These are phyloP conservation scores for Ogataea populi-albae DNA, from an alignment of 805 yeast genomes.

Conservation along the genomic window DNA sequence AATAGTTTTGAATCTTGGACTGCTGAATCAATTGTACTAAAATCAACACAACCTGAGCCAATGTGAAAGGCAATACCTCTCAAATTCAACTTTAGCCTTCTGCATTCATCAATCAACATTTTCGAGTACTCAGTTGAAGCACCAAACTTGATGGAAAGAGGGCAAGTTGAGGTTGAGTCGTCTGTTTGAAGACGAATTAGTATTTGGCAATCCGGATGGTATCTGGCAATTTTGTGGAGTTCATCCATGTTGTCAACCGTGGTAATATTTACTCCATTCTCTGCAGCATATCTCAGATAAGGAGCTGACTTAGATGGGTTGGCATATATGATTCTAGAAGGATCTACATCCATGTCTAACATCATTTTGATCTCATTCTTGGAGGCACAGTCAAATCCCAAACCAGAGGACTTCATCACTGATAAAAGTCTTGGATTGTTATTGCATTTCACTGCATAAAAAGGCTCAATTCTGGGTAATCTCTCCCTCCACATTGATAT, in stretches of 20 bases:
- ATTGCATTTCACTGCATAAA: constrained; percentile 94
- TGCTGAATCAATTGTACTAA: constrained; percentile 63
- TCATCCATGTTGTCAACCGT: constrained; percentile 91
- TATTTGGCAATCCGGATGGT: constrained; percentile 67
- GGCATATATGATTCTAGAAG: constrained; percentile 78
- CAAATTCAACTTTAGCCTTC: constrained; percentile 57
- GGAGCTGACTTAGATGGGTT: constrained; percentile 92
- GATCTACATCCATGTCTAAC: constrained; percentile 57
- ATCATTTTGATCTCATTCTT: constrained; percentile 73
- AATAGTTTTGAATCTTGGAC: constrained; percentile 65
- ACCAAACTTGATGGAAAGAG: constrained; percentile 86
- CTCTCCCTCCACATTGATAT: constrained; percentile 57
- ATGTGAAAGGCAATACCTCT: constrained; percentile 93
- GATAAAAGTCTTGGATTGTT: constrained; percentile 60
- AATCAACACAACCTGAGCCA: constrained; percentile 88
- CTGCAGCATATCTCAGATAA: constrained; percentile 68
- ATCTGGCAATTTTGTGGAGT: constrained; percentile 63
- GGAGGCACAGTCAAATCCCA: constrained; percentile 92
- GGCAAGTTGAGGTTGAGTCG: constrained; percentile 83
- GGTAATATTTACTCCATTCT: constrained; percentile 58
- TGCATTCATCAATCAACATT: constrained; percentile 58
- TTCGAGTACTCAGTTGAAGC: constrained; percentile 58
- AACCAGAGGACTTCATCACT: constrained; percentile 58
- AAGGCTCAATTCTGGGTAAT: constrained; percentile 79
- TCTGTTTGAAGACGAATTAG: constrained; percentile 85